A percentile compares a stretch with the other conserved stretches of the same genome.
Evolutionary conservation across 495 filamentous ascomycete genomes (phyloP).

Genomic region (Tuber calosporum): DNA sequence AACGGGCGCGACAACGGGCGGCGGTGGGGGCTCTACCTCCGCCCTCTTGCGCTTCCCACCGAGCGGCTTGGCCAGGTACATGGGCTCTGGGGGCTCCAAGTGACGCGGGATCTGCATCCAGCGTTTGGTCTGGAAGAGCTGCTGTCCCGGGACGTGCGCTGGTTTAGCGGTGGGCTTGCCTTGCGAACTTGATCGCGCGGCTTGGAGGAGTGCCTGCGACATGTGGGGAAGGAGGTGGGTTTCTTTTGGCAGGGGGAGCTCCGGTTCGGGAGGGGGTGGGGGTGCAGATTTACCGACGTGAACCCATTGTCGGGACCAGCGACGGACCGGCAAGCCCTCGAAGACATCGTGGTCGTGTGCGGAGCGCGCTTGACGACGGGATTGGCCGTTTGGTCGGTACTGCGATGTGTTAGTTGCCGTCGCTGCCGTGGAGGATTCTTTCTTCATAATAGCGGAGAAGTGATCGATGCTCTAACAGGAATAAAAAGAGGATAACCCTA

Average conservation of each 20-base stretch:
- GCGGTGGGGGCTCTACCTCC: constrained; percentile 58
- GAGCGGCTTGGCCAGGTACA: constrained; percentile 80
- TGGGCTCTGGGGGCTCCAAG: constrained; percentile 63
- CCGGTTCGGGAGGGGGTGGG: constrained; percentile 52
- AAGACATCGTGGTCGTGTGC: constrained; percentile 91
- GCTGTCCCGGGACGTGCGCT: constrained; percentile 45
- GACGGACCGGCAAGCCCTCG: constrained; percentile 85
- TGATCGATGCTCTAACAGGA: constrained; percentile 10
- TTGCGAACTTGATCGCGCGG: constrained; percentile 68
- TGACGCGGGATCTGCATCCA: constrained; percentile 76
- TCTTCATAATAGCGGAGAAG: constrained; percentile 27
- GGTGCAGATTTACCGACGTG: constrained; percentile 49
- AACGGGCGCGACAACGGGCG: constrained; percentile 52
- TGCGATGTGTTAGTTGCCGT: constrained; percentile 31
- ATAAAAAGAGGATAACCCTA: constrained; percentile 8
- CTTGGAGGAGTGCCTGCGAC: constrained; percentile 76
- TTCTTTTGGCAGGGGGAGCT: constrained; percentile 77
- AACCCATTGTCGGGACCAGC: constrained; percentile 72
- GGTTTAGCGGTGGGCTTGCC: constrained; percentile 52
- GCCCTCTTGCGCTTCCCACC: constrained; percentile 60
- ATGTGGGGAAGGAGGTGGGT: constrained; percentile 68
- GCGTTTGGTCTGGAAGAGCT: constrained; percentile 61
- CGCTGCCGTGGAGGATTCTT: neutral
- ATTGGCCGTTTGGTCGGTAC: constrained; percentile 55
- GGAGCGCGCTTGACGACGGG: constrained; percentile 63